Conservation (phyloP, 345 rosid genomes). For the Mallotus nudiflorus region DNA sequence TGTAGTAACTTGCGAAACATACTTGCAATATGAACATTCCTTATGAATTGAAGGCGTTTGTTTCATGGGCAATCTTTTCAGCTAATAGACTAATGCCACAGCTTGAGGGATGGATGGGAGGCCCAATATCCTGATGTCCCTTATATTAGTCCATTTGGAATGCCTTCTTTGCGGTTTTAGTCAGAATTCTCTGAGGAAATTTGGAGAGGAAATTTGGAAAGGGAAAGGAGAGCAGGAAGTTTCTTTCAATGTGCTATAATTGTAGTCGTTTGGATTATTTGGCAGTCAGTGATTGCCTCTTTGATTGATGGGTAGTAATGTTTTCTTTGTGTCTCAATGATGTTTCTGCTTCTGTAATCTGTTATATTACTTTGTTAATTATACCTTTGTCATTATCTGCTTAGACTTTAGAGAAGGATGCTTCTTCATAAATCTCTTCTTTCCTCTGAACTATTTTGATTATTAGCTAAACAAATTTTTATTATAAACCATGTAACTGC, state of each 20-base stretch:
- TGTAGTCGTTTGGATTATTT: neutral
- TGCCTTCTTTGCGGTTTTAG: neutral
- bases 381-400: neutral
- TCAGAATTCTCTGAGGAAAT: neutral
- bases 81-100: neutral
- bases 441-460: too few relatives aligned
- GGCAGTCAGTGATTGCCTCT: neutral
- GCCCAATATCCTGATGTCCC: neutral
- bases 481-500: too few relatives aligned
- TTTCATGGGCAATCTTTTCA: neutral
- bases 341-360: neutral
- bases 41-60: neutral
- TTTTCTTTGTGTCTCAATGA: neutral
- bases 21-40: neutral
- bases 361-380: neutral
- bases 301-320: neutral
- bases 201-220: too few relatives aligned
- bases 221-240: neutral
- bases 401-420: neutral
- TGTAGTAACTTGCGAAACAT: too few relatives aligned
- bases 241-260: neutral
- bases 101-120: neutral
- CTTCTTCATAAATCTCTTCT: neutral
- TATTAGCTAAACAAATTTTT: too few relatives aligned
- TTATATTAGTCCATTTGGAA: neutral